Evolutionary conservation across 495 filamentous ascomycete genomes (phyloP).

Genomic region (Penicillium verhagenii): DNA sequence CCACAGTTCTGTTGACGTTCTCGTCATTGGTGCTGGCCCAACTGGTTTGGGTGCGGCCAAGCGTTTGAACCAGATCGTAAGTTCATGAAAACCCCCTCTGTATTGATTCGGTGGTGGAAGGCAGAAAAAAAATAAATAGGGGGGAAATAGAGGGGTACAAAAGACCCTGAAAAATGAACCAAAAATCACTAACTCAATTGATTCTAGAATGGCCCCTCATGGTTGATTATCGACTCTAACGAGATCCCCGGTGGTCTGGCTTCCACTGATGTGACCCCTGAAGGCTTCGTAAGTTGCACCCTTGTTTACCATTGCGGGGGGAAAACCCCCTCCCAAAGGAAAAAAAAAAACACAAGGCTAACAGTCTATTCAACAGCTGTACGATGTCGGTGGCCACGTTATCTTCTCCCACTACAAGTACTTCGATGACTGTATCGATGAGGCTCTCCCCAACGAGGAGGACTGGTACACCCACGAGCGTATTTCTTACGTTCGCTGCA

Average conservation of each 20-base stretch:
- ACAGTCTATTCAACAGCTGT: constrained; percentile 44
- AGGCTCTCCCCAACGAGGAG: constrained; percentile 86
- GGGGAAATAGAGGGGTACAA: constrained; percentile 21
- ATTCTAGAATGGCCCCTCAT: constrained; percentile 78
- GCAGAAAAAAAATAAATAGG: constrained; percentile 16
- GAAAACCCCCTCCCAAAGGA: no score
- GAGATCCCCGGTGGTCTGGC: constrained; percentile 94
- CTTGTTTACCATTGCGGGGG: constrained; percentile 15
- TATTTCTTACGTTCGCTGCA: constrained; percentile 98
- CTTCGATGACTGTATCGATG: constrained; percentile 98
- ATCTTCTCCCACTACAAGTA: constrained; percentile 99
- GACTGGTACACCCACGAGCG: constrained; percentile 99
- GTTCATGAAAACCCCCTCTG: constrained; percentile 26
- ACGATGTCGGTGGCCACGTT: constrained; percentile 98
- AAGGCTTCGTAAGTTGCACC: constrained; percentile 84
- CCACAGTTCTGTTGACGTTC: constrained; percentile 90
- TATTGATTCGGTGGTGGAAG: constrained; percentile 8
- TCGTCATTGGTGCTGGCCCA: constrained; percentile 97
- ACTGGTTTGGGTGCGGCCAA: constrained; percentile 97
- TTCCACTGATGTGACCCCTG: constrained; percentile 91
- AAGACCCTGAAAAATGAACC: not conserved
- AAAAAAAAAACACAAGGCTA: not conserved
- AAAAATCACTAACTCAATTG: constrained; percentile 21
- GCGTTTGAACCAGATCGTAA: constrained; percentile 91
- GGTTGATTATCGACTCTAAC: constrained; percentile 92